Evolutionary conservation across 2,329 filamentous ascomycete genomes (phyloP), one percentile per base, ranked within the genome.

Genomic region (Penicillium sp.): DNA sequence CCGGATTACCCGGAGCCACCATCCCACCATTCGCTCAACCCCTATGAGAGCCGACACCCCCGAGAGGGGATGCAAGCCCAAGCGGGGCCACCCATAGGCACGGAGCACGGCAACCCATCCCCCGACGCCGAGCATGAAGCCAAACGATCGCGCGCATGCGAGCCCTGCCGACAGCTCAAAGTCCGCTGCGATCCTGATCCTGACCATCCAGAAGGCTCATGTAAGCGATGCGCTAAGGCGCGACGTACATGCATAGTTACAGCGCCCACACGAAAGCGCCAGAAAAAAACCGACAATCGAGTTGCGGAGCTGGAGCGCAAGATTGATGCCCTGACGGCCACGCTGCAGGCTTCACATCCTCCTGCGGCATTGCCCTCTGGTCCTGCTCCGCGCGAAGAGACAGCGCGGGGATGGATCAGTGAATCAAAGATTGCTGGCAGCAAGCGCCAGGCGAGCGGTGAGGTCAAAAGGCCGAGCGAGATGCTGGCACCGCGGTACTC

Each of bases 291-390:
- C 50, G 92, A 96, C 71, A 93, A 86, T 61, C 83, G 91, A 48
- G 92, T 97, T 11, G 89, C 91, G 8, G 92, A 96, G 77, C 80
- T 97, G 48, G 92, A 96, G 79, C 91, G 88, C 79, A 95, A 95
- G 78, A 93, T 96, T 60, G 91, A 96, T 77, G 90, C 89, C 8
- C 72, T 96, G 69, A 96, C 90, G 7, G 90, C 91, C 6, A 91
- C 86, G 34, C 71, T 96, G 60, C 87, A 91, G 43, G 85, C 89
- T 2, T 71, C 73, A 9, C 70, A 72, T 47, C 65, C 65, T 5
- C 49, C 58, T 16, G 62, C 69, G 44, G 16, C 61, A 10, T 49
- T 62, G 4, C 14, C 62, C 65, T 40, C 57, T 52, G 27, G 52
- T 32, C 54, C 52, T 47, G 47, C 27, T n/a, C 72, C 74, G 54